These are phyloP conservation scores for Iris macrosiphon DNA, from an alignment of 106 monocot genomes.

Conservation along the genomic window DNA sequence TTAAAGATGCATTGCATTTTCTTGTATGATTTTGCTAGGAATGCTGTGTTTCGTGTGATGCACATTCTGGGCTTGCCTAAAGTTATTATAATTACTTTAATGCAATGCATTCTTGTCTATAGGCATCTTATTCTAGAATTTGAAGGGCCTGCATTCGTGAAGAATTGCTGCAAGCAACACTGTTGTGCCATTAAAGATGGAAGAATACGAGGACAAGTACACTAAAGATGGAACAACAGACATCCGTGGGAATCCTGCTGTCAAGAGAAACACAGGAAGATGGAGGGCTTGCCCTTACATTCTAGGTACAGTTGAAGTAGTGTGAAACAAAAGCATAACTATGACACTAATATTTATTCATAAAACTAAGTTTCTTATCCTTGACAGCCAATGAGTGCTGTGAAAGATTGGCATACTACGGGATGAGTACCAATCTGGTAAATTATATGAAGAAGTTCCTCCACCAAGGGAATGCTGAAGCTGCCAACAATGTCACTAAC, in stretches of 20 bases:
- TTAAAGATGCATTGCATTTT: too few species aligned
- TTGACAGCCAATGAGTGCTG: conserved; percentile 35
- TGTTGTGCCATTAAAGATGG: too few species aligned
- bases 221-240: conserved; percentile 34
- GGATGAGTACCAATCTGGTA: conserved; percentile 50
- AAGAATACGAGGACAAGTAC: conserved; percentile 15
- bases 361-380: not conserved
- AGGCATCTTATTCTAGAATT: too few species aligned
- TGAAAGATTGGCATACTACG: conserved; percentile 50
- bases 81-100: too few species aligned
- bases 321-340: not conserved
- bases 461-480: conserved; percentile 19
- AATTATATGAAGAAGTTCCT: conserved; percentile 27
- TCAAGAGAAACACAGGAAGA: conserved; percentile 31
- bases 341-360: not conserved
- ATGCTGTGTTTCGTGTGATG: too few species aligned
- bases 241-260: conserved; percentile 28
- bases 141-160: too few species aligned
- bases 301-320: conserved; percentile 19
- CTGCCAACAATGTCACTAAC: conserved; percentile 43
- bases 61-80: too few species aligned
- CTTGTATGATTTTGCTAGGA: too few species aligned
- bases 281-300: conserved; percentile 56
- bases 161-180: too few species aligned
- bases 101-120: too few species aligned